Percentiles rank a stretch among this genome's conserved stretches.
Conservation (phyloP, 2,329 filamentous ascomycete genomes). For the Cladophialophora chaetospira region DNA sequence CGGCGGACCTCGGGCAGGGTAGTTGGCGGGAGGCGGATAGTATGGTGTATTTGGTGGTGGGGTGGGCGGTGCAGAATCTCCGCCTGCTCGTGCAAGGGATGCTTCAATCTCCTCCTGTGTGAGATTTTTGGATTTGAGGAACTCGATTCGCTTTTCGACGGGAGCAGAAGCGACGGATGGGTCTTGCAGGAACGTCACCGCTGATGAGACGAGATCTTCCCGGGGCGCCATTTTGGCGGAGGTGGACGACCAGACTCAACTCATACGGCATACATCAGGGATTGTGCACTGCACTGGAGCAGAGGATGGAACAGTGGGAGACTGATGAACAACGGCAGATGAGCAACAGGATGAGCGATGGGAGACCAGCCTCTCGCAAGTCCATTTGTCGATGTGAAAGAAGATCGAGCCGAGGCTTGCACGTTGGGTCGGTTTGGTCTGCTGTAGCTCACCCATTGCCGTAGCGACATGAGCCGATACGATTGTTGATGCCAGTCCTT, state of each 20-base stretch:
- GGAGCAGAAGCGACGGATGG: slow-evolving; percentile 86
- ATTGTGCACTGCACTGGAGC: neutral
- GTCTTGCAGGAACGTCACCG: slow-evolving; percentile 83
- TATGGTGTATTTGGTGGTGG: slow-evolving; percentile 42
- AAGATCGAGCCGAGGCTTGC: neutral
- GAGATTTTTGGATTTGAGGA: slow-evolving; percentile 93
- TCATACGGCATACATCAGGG: neutral
- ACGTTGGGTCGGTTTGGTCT: neutral
- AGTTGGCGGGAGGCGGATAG: slow-evolving; percentile 48
- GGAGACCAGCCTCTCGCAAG: neutral
- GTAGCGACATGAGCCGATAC: no score
- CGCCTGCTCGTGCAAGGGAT: slow-evolving; percentile 67
- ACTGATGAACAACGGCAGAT: no score
- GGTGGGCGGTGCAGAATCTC: slow-evolving; percentile 48
- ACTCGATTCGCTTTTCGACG: slow-evolving; percentile 89
- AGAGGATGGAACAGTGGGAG: neutral
- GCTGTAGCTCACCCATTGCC: neutral
- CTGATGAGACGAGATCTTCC: slow-evolving; percentile 87
- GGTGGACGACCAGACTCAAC: neutral
- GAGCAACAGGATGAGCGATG: neutral
- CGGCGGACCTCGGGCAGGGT: slow-evolving; percentile 38
- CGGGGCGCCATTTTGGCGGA: slow-evolving; percentile 71
- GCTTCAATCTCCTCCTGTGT: slow-evolving; percentile 92
- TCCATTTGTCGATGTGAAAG: neutral
- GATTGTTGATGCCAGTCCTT: no score